Evolutionary conservation across 108 stramenopile species (phyloP).

Genomic region (Cyclotella choctawhatcheeana): DNA sequence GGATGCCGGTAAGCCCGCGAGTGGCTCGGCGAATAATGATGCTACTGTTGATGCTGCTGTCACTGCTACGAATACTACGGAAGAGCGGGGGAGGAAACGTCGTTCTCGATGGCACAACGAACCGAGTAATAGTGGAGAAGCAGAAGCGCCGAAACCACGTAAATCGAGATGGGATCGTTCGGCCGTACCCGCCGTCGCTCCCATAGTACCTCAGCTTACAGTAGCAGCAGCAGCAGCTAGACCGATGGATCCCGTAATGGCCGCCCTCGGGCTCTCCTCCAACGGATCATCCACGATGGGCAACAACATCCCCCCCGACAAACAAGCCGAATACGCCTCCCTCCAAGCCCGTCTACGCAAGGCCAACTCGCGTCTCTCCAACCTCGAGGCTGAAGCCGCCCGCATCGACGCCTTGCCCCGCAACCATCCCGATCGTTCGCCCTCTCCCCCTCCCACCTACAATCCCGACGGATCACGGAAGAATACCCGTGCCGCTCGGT

Average conservation of each 20-base stretch:
- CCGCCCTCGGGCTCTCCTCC: conserved; percentile 45
- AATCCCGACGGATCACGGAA: conserved; percentile 93
- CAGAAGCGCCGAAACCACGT: conserved; percentile 51
- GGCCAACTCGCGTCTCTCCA: conserved; percentile 67
- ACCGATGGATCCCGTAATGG: conserved; percentile 28
- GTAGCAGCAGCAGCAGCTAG: conserved; percentile 23
- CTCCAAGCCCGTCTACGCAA: conserved; percentile 66
- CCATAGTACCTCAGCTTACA: too few species aligned
- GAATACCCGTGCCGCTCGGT: conserved; percentile 96
- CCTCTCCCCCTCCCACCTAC: conserved; percentile 92
- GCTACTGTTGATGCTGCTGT: not conserved
- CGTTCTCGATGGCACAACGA: conserved; percentile 32
- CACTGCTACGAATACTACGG: conserved; percentile 2
- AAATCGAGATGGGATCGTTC: conserved; percentile 76
- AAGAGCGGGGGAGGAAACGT: conserved; percentile 13
- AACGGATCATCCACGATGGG: conserved; percentile 31
- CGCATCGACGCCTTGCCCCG: conserved; percentile 81
- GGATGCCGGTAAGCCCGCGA: conserved; percentile 37
- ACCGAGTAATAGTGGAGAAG: not conserved
- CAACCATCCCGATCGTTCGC: conserved; percentile 84
- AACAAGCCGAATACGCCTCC: conserved; percentile 16
- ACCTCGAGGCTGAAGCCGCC: conserved; percentile 73
- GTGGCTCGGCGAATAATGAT: conserved; percentile 2
- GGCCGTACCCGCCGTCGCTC: conserved; percentile 14
- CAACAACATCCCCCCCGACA: conserved; percentile 14